phyloP scores from a whole-genome alignment of 2,329 filamentous ascomycete genomes.

The Fragosphaeria purpurea region DNA sequence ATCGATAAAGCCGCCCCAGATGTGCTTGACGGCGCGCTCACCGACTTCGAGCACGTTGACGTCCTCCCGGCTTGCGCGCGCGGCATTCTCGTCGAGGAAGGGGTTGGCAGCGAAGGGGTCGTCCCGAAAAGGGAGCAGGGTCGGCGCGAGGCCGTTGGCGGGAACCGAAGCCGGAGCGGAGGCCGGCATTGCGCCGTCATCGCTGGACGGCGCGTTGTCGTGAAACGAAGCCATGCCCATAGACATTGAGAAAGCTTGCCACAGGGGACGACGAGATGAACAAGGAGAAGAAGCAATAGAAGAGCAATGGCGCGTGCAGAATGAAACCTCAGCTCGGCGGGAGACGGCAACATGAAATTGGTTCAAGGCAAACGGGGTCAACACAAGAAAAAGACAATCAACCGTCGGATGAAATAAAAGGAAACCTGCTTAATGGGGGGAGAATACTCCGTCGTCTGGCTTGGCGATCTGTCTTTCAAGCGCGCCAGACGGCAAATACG shows the following conservation, averaged over 20 bases:
- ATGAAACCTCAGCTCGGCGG: too few relatives aligned
- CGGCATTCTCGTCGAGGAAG: constrained; percentile 26
- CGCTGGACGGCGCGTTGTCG: too few relatives aligned
- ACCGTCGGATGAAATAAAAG: background rate
- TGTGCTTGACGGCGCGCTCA: constrained; percentile 35
- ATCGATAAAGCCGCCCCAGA: constrained; percentile 57
- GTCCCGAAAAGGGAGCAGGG: constrained; percentile 12
- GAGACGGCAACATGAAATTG: too few relatives aligned
- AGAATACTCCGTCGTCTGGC: too few relatives aligned
- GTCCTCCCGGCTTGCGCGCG: constrained; percentile 20
- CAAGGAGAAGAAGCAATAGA: background rate
- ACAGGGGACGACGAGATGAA: background rate
- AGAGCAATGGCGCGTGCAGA: background rate
- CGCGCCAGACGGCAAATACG: too few relatives aligned
- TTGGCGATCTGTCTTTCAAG: too few relatives aligned
- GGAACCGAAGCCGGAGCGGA: background rate
- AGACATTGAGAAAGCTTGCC: background rate
- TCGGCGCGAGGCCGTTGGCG: constrained; percentile 1
- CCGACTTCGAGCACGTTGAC: constrained; percentile 28
- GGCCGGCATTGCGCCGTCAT: too few relatives aligned
- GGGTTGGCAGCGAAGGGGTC: constrained; percentile 21
- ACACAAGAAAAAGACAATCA: background rate
- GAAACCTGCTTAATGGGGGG: background rate
- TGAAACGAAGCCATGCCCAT: too few relatives aligned
- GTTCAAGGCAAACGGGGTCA: background rate